phyloP scores from a whole-genome alignment of 495 filamentous ascomycete genomes.

The Choiromyces venosus region DNA sequence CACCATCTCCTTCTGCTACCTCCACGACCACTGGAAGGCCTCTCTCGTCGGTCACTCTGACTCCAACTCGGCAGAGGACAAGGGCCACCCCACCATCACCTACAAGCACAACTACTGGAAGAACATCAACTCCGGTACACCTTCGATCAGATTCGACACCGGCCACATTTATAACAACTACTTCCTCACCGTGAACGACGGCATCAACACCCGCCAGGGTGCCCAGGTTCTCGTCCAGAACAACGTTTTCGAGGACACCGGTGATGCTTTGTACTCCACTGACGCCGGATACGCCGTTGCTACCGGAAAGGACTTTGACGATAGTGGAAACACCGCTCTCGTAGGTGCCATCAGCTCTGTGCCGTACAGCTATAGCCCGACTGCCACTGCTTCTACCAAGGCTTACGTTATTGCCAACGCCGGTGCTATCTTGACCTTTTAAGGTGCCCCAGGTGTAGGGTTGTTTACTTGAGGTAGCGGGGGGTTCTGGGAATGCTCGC shows the following conservation, averaged over 20 bases:
- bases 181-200: slow-evolving; percentile 49
- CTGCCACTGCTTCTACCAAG: slow-evolving; percentile 48
- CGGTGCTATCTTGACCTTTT: slow-evolving; percentile 55
- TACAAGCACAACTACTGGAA: slow-evolving; percentile 60
- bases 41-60: slow-evolving; percentile 60
- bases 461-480: neutral
- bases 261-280: slow-evolving; percentile 52
- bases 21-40: slow-evolving; percentile 62
- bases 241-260: slow-evolving; percentile 51
- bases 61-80: slow-evolving; percentile 48
- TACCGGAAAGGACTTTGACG: slow-evolving; percentile 55
- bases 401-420: slow-evolving; percentile 48
- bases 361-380: slow-evolving; percentile 51
- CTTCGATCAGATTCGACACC: slow-evolving; percentile 60
- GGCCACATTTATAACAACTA: slow-evolving; percentile 50
- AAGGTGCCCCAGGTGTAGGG: slow-evolving; percentile 8
- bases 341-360: slow-evolving; percentile 50
- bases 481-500: no score
- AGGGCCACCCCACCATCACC: slow-evolving; percentile 55
- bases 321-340: slow-evolving; percentile 47
- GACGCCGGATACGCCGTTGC: slow-evolving; percentile 51
- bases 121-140: slow-evolving; percentile 58
- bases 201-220: slow-evolving; percentile 61
- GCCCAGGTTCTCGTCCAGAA: slow-evolving; percentile 61
- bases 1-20: slow-evolving; percentile 49